phyloP scores from a whole-genome alignment of 257 asterid genomes.

The Rhazya stricta region DNA sequence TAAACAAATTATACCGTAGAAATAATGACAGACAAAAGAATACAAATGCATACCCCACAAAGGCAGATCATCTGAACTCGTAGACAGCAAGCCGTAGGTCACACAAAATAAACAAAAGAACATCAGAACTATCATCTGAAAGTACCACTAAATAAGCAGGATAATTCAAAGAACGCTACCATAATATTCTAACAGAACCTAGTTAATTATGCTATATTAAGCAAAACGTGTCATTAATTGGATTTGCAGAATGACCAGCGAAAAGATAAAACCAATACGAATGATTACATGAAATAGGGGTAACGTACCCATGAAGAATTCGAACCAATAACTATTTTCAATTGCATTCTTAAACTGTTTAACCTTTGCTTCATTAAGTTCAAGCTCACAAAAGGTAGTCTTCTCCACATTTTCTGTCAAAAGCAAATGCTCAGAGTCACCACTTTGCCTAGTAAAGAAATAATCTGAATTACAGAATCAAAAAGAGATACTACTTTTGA shows the following conservation, averaged over 20 bases:
- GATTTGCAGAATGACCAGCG: background rate
- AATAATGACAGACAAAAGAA: background rate
- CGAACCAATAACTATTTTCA: slow-evolving; percentile 57
- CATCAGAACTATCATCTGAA: background rate
- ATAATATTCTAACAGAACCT: background rate
- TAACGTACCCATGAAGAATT: slow-evolving; percentile 56
- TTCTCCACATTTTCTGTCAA: slow-evolving; percentile 62
- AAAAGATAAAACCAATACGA: background rate
- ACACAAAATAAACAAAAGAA: slow-evolving; percentile 20
- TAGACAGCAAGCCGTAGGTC: slow-evolving; percentile 16
- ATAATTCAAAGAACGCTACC: background rate
- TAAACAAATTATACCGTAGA: background rate
- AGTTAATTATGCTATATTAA: background rate
- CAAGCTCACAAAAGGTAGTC: slow-evolving; percentile 40
- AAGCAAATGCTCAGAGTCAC: slow-evolving; percentile 11
- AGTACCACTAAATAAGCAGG: background rate
- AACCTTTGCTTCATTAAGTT: slow-evolving; percentile 49
- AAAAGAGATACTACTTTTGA: slow-evolving; percentile 44
- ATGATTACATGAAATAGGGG: background rate
- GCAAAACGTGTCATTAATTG: background rate
- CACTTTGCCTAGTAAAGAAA: slow-evolving; percentile 10
- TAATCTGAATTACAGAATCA: background rate
- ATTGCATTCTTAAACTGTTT: slow-evolving; percentile 56
- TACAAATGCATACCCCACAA: slow-evolving; percentile 73
- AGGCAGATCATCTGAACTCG: slow-evolving; percentile 85